Evolutionary conservation across 306 rosid species (phyloP), one percentile per base, ranked within the genome.

Genomic region (Cicer judaicum): DNA sequence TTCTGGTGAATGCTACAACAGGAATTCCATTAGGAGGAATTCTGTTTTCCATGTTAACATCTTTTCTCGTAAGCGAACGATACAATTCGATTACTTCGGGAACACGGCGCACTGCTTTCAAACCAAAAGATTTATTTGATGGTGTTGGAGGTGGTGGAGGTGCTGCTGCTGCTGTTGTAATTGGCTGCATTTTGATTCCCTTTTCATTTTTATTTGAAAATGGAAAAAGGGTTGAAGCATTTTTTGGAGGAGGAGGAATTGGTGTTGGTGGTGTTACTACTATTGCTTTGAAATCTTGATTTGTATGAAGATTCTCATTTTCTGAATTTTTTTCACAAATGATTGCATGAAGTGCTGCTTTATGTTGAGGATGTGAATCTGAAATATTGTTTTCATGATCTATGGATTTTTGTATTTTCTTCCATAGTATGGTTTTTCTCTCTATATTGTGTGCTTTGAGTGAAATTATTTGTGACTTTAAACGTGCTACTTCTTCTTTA

Each of bases 111-210:
- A 94, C 92, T 7, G 86, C 84, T 83, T 81, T 94, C 10, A 88
- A 64, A 9, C 92, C 86, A 1, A 76, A 72, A 2, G 75, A 72
- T 10, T 84, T 81, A 77, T 85, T 92, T 13, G 89, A 78, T 5
- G 92, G 99, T 13, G 82, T 64, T 1, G 99, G 97, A 7, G 96
- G 99, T 3, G 99, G 99, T 1, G 96, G 96, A 0, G 93, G 93
- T 44, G 88, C 84, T 52, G 68, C 18, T 16, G 18, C 53, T 34
- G 78, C 34, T 29, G 21, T 19, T 24, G 29, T 24, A 24, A 29
- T 64, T 10, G 81, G 74, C 41, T 78, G 80, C 72, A 53, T 64
- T 68, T 84, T 84, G n/a, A 50, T 73, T 66, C 68, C 88, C 8
- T 81, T 79, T 15, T 78, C 82, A 14, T 80, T 87, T 69, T 84